A percentile compares a stretch with the other conserved stretches of the same genome.
These are phyloP conservation scores for Paramecium bursaria DNA, from an alignment of 73 alveolate genomes.

Conservation along the genomic window DNA sequence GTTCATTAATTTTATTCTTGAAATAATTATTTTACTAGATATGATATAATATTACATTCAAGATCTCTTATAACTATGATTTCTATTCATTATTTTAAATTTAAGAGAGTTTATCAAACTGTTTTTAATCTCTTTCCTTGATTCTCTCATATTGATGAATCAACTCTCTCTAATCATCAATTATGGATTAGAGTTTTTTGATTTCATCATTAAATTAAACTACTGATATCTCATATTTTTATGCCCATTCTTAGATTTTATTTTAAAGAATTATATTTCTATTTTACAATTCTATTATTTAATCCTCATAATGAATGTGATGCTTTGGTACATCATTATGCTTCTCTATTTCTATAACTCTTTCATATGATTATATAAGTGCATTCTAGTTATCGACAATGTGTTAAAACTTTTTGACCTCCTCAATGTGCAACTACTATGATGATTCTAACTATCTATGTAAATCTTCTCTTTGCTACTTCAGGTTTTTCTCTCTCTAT, in stretches of 20 bases:
- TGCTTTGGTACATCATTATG: background rate
- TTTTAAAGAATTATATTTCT: background rate
- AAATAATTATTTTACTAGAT: no score
- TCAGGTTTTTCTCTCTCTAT: background rate
- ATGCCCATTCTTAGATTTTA: background rate
- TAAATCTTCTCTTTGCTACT: constrained; percentile 18
- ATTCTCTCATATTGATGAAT: constrained; percentile 32
- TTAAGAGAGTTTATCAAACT: background rate
- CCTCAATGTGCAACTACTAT: background rate
- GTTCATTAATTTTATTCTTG: no score
- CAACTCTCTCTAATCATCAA: constrained; percentile 36
- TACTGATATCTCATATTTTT: constrained; percentile 4
- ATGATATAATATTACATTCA: background rate
- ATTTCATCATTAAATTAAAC: constrained; percentile 43
- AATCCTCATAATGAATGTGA: constrained; percentile 9
- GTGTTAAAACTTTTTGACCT: background rate
- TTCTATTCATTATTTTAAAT: background rate
- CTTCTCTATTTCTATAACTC: constrained; percentile 16
- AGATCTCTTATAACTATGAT: background rate
- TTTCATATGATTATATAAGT: constrained; percentile 44
- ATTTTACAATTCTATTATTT: constrained; percentile 27
- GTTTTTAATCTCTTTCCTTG: constrained; percentile 36
- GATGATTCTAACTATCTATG: background rate
- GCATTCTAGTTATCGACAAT: constrained; percentile 33
- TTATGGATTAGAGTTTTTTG: background rate